Percentiles rank a stretch among this genome's conserved stretches.
phyloP scores from a whole-genome alignment of 208 protist species.

The Balamuthia mandrillaris region DNA sequence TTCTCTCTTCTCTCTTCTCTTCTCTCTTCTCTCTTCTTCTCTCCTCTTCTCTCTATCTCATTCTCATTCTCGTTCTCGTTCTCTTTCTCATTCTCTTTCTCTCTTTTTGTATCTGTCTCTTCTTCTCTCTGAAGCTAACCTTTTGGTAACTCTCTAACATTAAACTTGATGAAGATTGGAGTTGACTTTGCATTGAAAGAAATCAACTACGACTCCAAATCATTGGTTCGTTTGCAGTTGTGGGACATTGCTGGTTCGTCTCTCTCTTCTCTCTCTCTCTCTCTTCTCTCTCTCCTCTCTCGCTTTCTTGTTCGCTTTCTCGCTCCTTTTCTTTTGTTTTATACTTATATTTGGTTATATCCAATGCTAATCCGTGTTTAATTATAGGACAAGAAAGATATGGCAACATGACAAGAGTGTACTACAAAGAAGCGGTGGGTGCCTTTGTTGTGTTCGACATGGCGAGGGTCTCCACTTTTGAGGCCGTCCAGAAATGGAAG shows the following conservation, averaged over 20 bases:
- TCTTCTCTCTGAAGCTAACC: background rate
- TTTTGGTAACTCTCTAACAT: background rate
- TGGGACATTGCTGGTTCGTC: constrained; percentile 68
- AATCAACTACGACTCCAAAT: constrained; percentile 62
- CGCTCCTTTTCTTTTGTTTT: background rate
- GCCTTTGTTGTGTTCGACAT: constrained; percentile 78
- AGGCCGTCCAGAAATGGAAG: constrained; percentile 75
- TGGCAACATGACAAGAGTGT: constrained; percentile 72
- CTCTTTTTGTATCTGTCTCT: background rate
- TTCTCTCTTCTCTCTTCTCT: background rate
- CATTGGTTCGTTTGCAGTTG: constrained; percentile 67
- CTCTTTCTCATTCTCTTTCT: background rate
- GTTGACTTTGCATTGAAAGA: constrained; percentile 75
- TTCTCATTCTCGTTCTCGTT: background rate
- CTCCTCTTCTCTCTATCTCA: background rate
- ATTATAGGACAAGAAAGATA: constrained; percentile 69
- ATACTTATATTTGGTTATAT: background rate
- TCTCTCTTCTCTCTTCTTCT: background rate
- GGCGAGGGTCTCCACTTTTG: constrained; percentile 65
- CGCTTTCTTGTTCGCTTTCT: background rate
- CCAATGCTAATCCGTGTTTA: background rate
- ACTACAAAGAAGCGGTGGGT: constrained; percentile 78
- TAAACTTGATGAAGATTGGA: constrained; percentile 51
- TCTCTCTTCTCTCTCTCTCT: background rate
- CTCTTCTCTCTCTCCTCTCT: background rate